A percentile compares a stretch with the other conserved stretches of the same genome.
Evolutionary conservation across 805 yeast genomes (phyloP).

Genomic region (Saccharomycopsis oosterbeekiorum): DNA sequence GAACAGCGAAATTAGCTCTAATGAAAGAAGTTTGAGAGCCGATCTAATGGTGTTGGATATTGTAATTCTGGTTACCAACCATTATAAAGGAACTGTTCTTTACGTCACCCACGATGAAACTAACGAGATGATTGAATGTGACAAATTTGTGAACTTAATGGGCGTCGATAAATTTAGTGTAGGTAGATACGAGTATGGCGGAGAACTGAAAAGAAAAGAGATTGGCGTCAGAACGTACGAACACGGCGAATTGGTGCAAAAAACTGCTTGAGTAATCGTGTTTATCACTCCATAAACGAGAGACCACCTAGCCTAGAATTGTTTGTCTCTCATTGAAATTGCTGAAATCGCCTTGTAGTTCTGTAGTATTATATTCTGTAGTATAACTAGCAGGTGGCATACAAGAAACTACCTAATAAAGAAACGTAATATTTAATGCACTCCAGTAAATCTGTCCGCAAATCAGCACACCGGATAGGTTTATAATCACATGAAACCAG

Average conservation of each 20-base stretch:
- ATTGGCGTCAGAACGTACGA: not conserved
- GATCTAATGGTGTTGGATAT: not conserved
- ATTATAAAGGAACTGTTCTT: slow-evolving; percentile 62
- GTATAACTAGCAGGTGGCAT: too few relatives aligned
- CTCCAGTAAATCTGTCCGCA: too few relatives aligned
- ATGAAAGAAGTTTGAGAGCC: not conserved
- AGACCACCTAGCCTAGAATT: too few relatives aligned
- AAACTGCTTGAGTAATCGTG: too few relatives aligned
- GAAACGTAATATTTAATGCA: too few relatives aligned
- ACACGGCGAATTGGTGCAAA: not conserved
- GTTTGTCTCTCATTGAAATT: too few relatives aligned
- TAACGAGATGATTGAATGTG: slow-evolving; percentile 69
- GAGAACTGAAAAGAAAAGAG: slow-evolving; percentile 10
- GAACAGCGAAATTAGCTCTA: not conserved
- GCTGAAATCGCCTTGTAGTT: too few relatives aligned
- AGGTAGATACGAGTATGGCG: slow-evolving; percentile 22
- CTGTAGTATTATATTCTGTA: too few relatives aligned
- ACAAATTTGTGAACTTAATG: slow-evolving; percentile 34
- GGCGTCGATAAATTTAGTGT: slow-evolving; percentile 25
- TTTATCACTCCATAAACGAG: too few relatives aligned
- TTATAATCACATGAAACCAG: too few relatives aligned
- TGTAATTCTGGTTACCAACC: slow-evolving; percentile 26
- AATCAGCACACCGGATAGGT: too few relatives aligned
- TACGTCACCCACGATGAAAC: slow-evolving; percentile 69
- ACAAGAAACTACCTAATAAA: too few relatives aligned